Conservation (phyloP, 176 grass and related monocot genomes). For the Coix lacrymajobi region DNA sequence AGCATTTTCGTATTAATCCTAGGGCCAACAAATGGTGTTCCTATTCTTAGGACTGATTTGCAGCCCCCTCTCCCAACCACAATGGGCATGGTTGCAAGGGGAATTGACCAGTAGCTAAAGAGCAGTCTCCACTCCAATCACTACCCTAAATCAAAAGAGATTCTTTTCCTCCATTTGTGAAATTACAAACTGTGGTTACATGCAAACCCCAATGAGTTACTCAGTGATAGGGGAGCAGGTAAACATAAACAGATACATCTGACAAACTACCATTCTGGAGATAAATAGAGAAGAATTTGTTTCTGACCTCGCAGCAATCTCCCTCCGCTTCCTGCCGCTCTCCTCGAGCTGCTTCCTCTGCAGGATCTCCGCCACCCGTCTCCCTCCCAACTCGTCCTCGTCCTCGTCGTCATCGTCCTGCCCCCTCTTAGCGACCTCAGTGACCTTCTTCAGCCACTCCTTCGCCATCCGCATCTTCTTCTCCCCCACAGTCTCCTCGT, state of each 20-base stretch:
- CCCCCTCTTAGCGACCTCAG: slow-evolving; percentile 38
- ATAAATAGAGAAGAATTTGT: background rate
- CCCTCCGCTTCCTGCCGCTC: slow-evolving; percentile 56
- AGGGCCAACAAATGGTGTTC: background rate
- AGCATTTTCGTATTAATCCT: background rate
- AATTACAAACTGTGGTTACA: background rate
- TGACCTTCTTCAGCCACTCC: slow-evolving; percentile 50
- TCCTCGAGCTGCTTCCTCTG: slow-evolving; percentile 70
- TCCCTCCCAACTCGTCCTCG: slow-evolving; percentile 25
- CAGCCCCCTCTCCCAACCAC: background rate
- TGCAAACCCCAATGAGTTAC: background rate
- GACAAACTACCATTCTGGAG: background rate
- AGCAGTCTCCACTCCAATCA: background rate
- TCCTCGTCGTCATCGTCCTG: slow-evolving; percentile 49
- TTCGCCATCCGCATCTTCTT: slow-evolving; percentile 77
- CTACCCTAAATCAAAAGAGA: background rate
- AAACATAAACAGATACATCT: background rate
- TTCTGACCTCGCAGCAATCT: slow-evolving; percentile 58
- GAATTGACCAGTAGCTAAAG: background rate
- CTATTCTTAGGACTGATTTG: background rate
- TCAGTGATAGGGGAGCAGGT: background rate
- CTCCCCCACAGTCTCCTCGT: slow-evolving; percentile 70
- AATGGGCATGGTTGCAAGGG: background rate
- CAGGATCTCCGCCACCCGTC: slow-evolving; percentile 59
- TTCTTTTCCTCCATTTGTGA: background rate